Base-by-base conservation (phyloP, 768 basidiomycete species). In the Trametes meyenii region DNA sequence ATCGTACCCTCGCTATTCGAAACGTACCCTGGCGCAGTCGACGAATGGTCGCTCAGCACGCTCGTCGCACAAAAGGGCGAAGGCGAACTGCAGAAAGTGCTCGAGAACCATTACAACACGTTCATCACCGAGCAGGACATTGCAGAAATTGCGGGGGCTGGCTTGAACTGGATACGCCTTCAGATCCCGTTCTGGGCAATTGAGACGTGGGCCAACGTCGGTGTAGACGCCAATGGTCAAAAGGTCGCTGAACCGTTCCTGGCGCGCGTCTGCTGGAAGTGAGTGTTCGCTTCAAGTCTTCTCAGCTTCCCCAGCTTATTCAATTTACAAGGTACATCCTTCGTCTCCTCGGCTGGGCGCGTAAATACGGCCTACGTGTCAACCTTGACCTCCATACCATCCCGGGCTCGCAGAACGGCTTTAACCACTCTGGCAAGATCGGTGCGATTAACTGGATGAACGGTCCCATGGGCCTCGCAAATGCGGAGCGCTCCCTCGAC, bases 311-410 rank as follows among this genome's bases (percentile, higher is more conserved):
- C 3, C 12, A 49, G 39, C 38, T 24, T 21, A 23, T 54, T 64
- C 24, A 51, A 17, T 58, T 24, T 1, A 14, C 39, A 65, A 87
- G 85, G 63, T 92, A 94, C 75, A 85, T 92, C 73, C 75, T 92
- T 19, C 85, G 85, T 44, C 81, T 89, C 24, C 76, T 96, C 40
- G 80, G 78, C 2, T 97, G 94, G 94, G 87, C 86, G 14, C 80
- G 94, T 51, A 96, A 97, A 74, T 96, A 96, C 71, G 94, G 94
- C 1, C 66, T 96, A n/a, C 82, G 94, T 29, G 85, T 96, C 55
- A 85, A 85, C 68, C 76, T 96, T 13, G 94, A 96, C 75, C 74
- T 93, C 36, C 90, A 92, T 71, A 81, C 89, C 4, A 78, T 87
- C 24, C 92, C 93, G 33, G 93, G 94, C 43, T 85, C 84, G 48